Percentiles rank a stretch among this genome's conserved stretches.
Evolutionary conservation across 345 rosid genomes (phyloP).

Genomic region (Jatropha curcas): DNA sequence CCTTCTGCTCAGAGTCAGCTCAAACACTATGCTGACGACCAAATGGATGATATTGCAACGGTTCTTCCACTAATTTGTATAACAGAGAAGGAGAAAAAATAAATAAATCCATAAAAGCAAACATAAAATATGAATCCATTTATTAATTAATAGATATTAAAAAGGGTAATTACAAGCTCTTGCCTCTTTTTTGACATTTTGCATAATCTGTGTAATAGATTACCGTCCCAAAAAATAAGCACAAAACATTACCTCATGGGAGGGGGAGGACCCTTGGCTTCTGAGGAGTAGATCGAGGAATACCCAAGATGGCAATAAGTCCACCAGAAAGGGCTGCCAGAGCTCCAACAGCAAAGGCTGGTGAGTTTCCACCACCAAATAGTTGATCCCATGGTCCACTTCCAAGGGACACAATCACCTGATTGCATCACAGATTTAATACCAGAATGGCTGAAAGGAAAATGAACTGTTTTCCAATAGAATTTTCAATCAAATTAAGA

Average conservation of each 20-base stretch:
- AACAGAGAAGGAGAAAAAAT: neutral
- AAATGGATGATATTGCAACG: slow-evolving; percentile 12
- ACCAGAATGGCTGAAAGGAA: slow-evolving; percentile 11
- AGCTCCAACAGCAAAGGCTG: slow-evolving; percentile 74
- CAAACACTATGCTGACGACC: neutral
- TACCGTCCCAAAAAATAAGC: neutral
- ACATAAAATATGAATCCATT: slow-evolving; percentile 20
- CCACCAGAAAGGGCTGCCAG: slow-evolving; percentile 64
- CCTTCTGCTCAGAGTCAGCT: slow-evolving; percentile 9
- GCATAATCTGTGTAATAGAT: neutral
- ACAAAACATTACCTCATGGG: slow-evolving; percentile 43
- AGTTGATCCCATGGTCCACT: slow-evolving; percentile 84
- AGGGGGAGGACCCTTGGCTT: slow-evolving; percentile 51
- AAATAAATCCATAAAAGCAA: slow-evolving; percentile 1
- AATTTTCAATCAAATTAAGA: slow-evolving; percentile 5
- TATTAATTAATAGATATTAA: slow-evolving; percentile 17
- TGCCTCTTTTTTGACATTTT: neutral
- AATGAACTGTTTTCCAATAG: neutral
- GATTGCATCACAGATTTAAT: slow-evolving; percentile 21
- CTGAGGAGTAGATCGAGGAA: slow-evolving; percentile 67
- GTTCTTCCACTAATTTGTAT: slow-evolving; percentile 9
- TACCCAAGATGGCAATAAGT: slow-evolving; percentile 75
- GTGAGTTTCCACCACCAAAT: slow-evolving; percentile 78
- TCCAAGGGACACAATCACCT: slow-evolving; percentile 77
- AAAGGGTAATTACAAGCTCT: neutral